phyloP scores from a whole-genome alignment of 495 filamentous ascomycete genomes.

The Aspergillus bridgeri region DNA sequence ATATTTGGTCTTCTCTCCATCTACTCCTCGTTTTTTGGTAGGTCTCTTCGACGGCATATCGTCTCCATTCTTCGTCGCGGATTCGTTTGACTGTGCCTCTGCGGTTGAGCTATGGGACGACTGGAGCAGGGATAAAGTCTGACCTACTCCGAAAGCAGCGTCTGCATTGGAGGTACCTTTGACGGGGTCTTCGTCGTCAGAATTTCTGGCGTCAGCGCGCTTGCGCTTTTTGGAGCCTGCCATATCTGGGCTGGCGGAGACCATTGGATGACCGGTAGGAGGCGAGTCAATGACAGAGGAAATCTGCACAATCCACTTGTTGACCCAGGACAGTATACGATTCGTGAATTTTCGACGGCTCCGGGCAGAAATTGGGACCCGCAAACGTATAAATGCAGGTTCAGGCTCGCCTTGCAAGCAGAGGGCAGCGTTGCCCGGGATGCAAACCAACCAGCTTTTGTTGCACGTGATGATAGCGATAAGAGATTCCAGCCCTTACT shows the following conservation, averaged over 20 bases:
- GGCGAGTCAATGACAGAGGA: background rate
- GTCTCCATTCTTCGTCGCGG: slow-evolving; percentile 11
- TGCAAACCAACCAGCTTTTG: slow-evolving; percentile 5
- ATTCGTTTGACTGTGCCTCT: background rate
- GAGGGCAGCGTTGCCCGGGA: background rate
- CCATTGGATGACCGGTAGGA: background rate
- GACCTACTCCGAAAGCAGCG: slow-evolving; percentile 29
- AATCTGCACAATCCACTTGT: background rate
- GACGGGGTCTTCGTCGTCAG: slow-evolving; percentile 25
- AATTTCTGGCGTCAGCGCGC: slow-evolving; percentile 21
- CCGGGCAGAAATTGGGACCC: background rate
- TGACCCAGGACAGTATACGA: background rate
- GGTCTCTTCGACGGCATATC: slow-evolving; percentile 11
- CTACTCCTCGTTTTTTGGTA: slow-evolving; percentile 38
- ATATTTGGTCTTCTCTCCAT: slow-evolving; percentile 66
- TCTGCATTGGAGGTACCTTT: slow-evolving; percentile 6
- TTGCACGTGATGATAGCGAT: slow-evolving; percentile 15
- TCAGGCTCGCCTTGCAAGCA: background rate
- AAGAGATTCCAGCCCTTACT: background rate
- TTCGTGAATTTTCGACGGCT: background rate
- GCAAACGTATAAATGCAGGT: background rate
- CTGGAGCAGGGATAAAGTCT: slow-evolving; percentile 32
- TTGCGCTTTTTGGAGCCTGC: slow-evolving; percentile 33
- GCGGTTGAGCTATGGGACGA: slow-evolving; percentile 14
- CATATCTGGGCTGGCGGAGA: slow-evolving; percentile 15